Base-by-base conservation (phyloP, 345 rosid species). In the Syzygium aromaticum region DNA sequence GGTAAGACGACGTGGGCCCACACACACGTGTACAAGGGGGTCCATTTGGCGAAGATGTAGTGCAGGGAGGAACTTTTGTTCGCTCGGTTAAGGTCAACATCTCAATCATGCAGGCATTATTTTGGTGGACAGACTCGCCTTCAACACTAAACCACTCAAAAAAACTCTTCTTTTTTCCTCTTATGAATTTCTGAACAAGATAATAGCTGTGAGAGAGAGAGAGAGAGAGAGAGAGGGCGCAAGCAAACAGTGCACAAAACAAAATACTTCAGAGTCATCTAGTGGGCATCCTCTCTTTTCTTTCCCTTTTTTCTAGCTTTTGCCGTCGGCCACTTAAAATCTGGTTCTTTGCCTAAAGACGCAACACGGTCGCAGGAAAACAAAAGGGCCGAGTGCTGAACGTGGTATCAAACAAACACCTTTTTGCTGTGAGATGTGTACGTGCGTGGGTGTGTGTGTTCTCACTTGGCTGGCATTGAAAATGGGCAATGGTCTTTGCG, bases 101-200 rank as follows among this genome's bases (percentile, higher is more conserved):
- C 95, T 90, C 91, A 92, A 94, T 95, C 94, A 94, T 93, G 91
- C 78, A 85, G 57, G 90, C 94, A 94, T 94, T 93, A 91, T 94
- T 93, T 88, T 84, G 77, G 87, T 82, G 93, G 92, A 88, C 89
- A 63, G 78, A 33, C 88, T 87, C 90, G 6, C 6, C 87, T 91
- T 90, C 90, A 28, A 49, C 87, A 57, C 86, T 89, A 83, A 43
- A 28, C 88, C 53, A 22, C 51, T 73, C 21, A 67, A 67, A 33
- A 33, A 8, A 56, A 14, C 19, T 5, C 30, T 14, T 14, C 28
- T 67, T 64, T 64, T 54, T 8, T 67, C 46, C 49, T 73, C 80
- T 49, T 73, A 6, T 73, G 82, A 38, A 73, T 73, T 73, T 43
- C 82, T 5, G 82, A 73, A 38, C 49, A 73, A 73, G 82, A 73